Conservation (phyloP, 2,329 filamentous ascomycete species). For the Annulohypoxylon truncatum region DNA sequence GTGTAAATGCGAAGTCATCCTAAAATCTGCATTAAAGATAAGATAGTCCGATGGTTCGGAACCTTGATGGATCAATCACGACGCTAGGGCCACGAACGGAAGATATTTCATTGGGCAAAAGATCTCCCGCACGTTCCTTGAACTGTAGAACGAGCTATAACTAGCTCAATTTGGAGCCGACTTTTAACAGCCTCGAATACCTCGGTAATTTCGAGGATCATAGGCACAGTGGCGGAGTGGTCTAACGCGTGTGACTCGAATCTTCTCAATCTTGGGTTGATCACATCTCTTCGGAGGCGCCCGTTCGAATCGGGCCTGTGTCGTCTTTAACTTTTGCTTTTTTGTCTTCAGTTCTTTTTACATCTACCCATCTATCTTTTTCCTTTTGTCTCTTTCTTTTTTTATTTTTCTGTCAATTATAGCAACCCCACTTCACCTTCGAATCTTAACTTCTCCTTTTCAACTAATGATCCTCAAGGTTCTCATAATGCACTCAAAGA, state of each 20-base stretch:
- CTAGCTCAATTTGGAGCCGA: not conserved
- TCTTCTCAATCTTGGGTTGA: not conserved
- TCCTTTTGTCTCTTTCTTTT: too few relatives aligned
- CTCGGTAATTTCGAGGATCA: not conserved
- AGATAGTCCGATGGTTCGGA: too few relatives aligned
- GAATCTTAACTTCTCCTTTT: too few relatives aligned
- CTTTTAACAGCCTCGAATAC: not conserved
- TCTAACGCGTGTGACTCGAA: slow-evolving; percentile 35
- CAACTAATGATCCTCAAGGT: too few relatives aligned
- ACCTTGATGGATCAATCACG: too few relatives aligned
- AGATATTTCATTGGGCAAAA: not conserved
- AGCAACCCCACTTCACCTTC: too few relatives aligned
- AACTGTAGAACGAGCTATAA: not conserved
- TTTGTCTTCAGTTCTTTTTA: not conserved
- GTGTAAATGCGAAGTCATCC: too few relatives aligned
- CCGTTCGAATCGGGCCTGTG: slow-evolving; percentile 35
- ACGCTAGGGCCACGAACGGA: too few relatives aligned
- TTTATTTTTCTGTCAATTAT: too few relatives aligned
- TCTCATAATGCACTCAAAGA: too few relatives aligned
- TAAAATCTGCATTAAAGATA: too few relatives aligned
- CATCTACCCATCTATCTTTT: not conserved
- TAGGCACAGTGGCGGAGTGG: slow-evolving; percentile 18
- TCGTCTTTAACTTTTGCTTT: slow-evolving; percentile 4
- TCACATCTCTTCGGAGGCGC: slow-evolving; percentile 37
- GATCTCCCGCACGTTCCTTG: not conserved